Conservation (phyloP, 768 basidiomycete genomes). For the Chlorophyllum brunneum region DNA sequence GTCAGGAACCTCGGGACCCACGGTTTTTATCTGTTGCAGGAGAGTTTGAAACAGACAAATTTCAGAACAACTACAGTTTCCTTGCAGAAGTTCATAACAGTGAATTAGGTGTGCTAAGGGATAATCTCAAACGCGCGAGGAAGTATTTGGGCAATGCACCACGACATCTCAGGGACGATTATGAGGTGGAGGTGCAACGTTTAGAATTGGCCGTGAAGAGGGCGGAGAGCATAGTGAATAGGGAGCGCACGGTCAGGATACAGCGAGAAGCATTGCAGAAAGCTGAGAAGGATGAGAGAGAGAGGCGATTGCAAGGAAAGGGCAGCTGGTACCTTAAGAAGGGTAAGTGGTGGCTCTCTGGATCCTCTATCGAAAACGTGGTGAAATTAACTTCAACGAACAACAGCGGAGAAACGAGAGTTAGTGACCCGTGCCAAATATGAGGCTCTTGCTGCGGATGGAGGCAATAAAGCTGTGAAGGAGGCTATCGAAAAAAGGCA, state of each 20-base stretch:
- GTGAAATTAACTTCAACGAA: neutral
- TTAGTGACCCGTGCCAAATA: conserved; percentile 72
- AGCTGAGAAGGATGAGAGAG: conserved; percentile 53
- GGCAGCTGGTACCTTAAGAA: conserved; percentile 83
- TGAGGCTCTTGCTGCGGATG: conserved; percentile 70
- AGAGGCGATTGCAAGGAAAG: conserved; percentile 75
- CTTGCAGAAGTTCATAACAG: conserved; percentile 57
- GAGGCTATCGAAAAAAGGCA: conserved; percentile 88
- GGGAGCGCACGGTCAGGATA: conserved; percentile 63
- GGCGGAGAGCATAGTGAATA: conserved; percentile 73
- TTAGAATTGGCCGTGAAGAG: conserved; percentile 74
- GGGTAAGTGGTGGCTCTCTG: conserved; percentile 40
- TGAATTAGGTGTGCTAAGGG: conserved; percentile 64
- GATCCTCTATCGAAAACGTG: neutral
- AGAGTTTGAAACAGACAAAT: conserved; percentile 58
- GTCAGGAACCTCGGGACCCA: conserved; percentile 79
- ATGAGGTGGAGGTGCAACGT: conserved; percentile 63
- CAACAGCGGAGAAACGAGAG: conserved; percentile 73
- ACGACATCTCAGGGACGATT: conserved; percentile 50
- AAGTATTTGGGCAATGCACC: conserved; percentile 63
- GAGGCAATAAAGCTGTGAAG: conserved; percentile 79
- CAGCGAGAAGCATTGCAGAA: conserved; percentile 63
- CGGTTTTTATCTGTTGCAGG: conserved; percentile 78
- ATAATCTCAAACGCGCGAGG: conserved; percentile 63
- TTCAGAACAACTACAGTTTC: conserved; percentile 72